Conservation (phyloP, 1,284 basidiomycete species). For the Ganoderma resinaceum region DNA sequence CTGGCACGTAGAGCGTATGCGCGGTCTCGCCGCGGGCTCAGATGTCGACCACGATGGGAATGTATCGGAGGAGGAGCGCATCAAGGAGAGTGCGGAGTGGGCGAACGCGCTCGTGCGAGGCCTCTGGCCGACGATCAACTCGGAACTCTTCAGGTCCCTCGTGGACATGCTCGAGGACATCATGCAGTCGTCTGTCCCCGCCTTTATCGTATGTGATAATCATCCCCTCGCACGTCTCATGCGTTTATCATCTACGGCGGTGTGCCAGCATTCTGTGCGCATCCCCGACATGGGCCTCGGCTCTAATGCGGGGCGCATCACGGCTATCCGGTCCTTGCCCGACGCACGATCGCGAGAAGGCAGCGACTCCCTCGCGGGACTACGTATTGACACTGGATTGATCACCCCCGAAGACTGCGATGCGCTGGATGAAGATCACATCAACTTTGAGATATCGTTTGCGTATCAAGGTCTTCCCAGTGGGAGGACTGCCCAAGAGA, state of each 20-base stretch:
- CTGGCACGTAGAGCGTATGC: conserved; percentile 47
- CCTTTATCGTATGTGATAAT: conserved; percentile 41
- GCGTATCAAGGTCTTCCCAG: conserved; percentile 75
- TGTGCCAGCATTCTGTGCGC: conserved; percentile 43
- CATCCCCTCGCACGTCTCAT: background rate
- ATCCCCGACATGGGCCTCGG: conserved; percentile 46
- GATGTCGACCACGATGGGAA: conserved; percentile 42
- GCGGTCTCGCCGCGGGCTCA: conserved; percentile 43
- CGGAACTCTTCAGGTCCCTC: conserved; percentile 44
- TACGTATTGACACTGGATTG: conserved; percentile 29
- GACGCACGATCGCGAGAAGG: conserved; percentile 28
- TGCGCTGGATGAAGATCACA: conserved; percentile 39
- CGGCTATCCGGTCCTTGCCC: conserved; percentile 45
- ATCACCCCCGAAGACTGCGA: conserved; percentile 36
- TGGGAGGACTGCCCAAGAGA: conserved; percentile 44
- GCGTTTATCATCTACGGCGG: background rate
- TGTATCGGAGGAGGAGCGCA: conserved; percentile 40
- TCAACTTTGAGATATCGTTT: conserved; percentile 80
- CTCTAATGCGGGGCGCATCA: conserved; percentile 44
- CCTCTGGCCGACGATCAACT: conserved; percentile 49
- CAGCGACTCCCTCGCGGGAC: conserved; percentile 25
- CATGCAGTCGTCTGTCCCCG: conserved; percentile 49
- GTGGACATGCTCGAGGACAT: conserved; percentile 51
- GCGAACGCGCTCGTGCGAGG: conserved; percentile 44
- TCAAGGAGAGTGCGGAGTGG: conserved; percentile 50